These are phyloP conservation scores for Quaeritorhiza haematococci DNA, from an alignment of 371 early-diverging fungal genomes.

Conservation along the genomic window DNA sequence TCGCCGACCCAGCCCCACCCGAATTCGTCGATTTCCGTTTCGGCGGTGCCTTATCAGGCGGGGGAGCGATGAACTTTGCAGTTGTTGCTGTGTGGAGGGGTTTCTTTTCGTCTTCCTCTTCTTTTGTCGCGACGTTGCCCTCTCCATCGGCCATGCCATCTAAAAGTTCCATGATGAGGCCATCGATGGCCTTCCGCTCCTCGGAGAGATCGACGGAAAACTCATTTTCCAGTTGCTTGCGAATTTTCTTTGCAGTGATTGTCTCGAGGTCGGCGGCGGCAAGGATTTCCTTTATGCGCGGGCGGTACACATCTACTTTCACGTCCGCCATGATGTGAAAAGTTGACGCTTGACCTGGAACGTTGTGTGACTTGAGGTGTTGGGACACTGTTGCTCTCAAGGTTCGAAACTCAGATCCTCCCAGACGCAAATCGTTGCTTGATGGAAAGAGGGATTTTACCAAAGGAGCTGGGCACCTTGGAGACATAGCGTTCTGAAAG, in stretches of 20 bases:
- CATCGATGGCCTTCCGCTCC: conserved; percentile 40
- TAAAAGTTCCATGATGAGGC: conserved; percentile 25
- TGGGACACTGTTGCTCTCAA: no score
- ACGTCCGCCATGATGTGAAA: not conserved
- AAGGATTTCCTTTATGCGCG: conserved; percentile 20
- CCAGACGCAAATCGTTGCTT: no score
- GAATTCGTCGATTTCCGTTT: no score
- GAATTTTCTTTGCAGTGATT: conserved; percentile 16
- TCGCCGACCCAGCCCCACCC: no score
- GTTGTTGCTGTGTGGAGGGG: no score
- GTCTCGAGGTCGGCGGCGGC: conserved; percentile 11
- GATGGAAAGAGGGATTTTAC: no score
- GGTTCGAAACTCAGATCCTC: no score
- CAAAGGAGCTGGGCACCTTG: no score
- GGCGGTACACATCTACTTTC: not conserved
- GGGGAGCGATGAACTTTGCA: no score
- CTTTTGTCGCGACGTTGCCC: conserved; percentile 1
- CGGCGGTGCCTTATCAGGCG: no score
- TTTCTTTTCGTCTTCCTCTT: not conserved
- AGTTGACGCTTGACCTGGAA: no score
- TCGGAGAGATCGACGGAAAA: conserved; percentile 23
- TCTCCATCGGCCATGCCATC: conserved; percentile 6
- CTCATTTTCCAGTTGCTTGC: conserved; percentile 37
- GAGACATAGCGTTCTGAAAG: no score
- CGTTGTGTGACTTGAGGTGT: not conserved